These are phyloP conservation scores for Circinella umbellata DNA, from an alignment of 371 early-diverging fungal species.

Conservation along the genomic window DNA sequence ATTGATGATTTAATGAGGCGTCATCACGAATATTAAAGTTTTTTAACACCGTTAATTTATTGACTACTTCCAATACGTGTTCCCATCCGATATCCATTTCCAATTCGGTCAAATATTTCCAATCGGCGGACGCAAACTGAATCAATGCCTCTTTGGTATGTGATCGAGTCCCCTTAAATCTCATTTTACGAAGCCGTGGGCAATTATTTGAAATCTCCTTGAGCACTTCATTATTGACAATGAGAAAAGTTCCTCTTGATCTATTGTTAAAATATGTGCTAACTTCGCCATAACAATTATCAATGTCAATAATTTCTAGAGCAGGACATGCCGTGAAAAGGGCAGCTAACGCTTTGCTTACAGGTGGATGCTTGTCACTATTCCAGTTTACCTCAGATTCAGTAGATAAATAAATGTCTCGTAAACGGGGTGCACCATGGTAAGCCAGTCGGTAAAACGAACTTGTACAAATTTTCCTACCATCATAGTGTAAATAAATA, in stretches of 20 bases:
- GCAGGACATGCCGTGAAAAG: not conserved
- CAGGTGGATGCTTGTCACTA: not conserved
- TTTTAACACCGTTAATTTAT: not conserved
- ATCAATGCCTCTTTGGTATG: not conserved
- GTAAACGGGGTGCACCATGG: not conserved
- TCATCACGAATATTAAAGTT: not conserved
- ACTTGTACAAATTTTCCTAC: not conserved
- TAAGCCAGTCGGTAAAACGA: not conserved
- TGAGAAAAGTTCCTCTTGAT: not conserved
- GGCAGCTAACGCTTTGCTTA: not conserved
- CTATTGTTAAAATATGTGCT: no score
- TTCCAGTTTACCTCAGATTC: not conserved
- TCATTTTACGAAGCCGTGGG: not conserved
- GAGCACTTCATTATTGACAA: not conserved
- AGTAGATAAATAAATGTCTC: not conserved
- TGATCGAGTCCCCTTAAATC: not conserved
- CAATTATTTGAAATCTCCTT: not conserved
- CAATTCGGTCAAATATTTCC: not conserved
- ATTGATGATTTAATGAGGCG: not conserved
- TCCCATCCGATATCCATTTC: not conserved
- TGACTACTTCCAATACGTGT: not conserved
- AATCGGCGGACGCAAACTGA: not conserved
- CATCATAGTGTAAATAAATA: not conserved
- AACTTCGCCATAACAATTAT: not conserved
- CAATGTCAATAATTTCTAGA: not conserved